Evolutionary conservation across 2,329 filamentous ascomycete species (phyloP).

Genomic region (Pseudocercospora cruenta): DNA sequence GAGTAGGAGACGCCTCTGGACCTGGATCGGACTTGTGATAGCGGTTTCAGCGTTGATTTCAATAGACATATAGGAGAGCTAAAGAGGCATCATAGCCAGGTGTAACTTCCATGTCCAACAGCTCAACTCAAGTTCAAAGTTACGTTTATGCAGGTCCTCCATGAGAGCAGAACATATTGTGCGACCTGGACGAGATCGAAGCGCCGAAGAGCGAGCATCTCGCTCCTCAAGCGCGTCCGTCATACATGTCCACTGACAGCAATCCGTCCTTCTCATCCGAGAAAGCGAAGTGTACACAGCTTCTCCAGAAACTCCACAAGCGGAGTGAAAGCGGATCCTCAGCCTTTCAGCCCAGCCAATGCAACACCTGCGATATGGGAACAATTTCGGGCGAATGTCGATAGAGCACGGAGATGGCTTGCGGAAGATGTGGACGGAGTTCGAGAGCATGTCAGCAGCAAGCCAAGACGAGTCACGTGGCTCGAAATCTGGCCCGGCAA

Average conservation of each 20-base stretch:
- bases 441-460: background rate
- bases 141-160: background rate
- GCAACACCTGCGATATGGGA: background rate
- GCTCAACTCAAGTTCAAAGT: background rate
- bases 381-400: background rate
- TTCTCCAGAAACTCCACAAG: background rate
- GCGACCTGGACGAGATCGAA: background rate
- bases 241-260: background rate
- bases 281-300: background rate
- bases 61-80: no score
- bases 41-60: no score
- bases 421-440: constrained; percentile 1
- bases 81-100: no score
- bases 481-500: background rate
- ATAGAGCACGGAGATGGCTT: background rate
- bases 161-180: no score
- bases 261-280: background rate
- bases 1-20: no score
- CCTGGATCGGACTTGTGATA: no score
- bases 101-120: no score
- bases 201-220: background rate
- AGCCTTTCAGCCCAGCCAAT: background rate
- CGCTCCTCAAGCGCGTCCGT: background rate
- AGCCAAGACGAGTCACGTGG: background rate
- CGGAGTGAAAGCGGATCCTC: background rate